Evolutionary conservation across 2,329 filamentous ascomycete genomes (phyloP), one percentile per base, ranked within the genome.

Genomic region (Talaromyces funiculosus): DNA sequence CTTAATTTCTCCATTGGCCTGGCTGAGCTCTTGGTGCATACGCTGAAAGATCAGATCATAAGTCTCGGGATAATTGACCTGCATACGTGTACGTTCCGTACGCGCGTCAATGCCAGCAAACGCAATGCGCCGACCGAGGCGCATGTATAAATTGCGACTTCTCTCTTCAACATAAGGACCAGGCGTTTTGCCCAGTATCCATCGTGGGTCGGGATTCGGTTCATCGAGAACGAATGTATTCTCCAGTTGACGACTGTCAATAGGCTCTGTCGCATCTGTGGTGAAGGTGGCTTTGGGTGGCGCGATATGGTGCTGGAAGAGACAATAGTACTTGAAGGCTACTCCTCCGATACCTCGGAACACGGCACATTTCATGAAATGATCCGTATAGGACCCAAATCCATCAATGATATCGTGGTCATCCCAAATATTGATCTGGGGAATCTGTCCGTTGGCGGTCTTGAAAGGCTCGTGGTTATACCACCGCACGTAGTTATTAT

Each of bases 231-330:
- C 90, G 70, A 84, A 96, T 0, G 88, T 87, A 64, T 92, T 81
- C 66, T 88, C 80, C 31, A 91, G 77, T 73, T 96, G 92, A 31
- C 83, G 82, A 1, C 86, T 84, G 67, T 96, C 90, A 2, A 74
- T 72, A 9, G 79, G 79, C 5, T 84, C 77, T 3, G 75, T 77
- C 8, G 82, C 82, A 81, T 89, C 89, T 1, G 90, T 90, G 2
- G 91, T 96, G 72, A 88, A 97, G 0, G 92, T 96, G 31, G 90
- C 92, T 64, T 83, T 80, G 0, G 93, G 92, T 1, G 93, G 93
- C 12, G 92, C 85, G 54, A 95, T 78, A 69, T 97, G 93, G 67
- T 92, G 82, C 67, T 87, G 85, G 76, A 88, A 87, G 14, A 88
- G 78, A 64, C 85, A 78, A 70, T 87, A 87, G 74, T 87, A 85